Evolutionary conservation across 805 yeast genomes (phyloP).

Genomic region (Schwanniomyces vanrijiae): DNA sequence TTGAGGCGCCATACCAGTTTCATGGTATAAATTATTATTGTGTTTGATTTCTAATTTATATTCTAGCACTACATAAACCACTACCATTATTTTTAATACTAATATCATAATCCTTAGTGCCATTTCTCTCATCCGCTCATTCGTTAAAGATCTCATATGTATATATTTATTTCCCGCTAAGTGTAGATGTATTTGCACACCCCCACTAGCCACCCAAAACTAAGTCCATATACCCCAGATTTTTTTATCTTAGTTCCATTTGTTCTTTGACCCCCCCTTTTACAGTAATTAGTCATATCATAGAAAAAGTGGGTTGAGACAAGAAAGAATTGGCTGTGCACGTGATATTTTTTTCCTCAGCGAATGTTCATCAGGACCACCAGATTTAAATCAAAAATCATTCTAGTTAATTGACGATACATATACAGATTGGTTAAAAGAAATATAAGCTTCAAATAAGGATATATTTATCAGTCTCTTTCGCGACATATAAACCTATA

Average conservation of each 20-base stretch:
- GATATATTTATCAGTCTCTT: not conserved
- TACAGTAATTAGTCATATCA: not conserved
- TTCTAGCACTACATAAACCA: too few species aligned
- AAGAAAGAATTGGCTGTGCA: not conserved
- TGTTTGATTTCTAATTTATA: too few species aligned
- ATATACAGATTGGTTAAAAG: not conserved
- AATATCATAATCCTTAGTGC: too few species aligned
- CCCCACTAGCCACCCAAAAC: not conserved
- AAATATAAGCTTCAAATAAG: not conserved
- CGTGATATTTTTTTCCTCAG: not conserved
- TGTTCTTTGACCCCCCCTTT: not conserved
- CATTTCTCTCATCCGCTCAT: too few species aligned
- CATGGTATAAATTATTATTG: too few species aligned
- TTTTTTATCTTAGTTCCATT: not conserved
- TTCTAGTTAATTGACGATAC: not conserved
- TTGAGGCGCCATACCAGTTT: too few species aligned
- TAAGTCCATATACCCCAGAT: not conserved
- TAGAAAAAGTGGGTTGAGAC: not conserved
- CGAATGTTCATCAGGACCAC: not conserved
- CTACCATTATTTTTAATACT: too few species aligned
- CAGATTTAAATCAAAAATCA: not conserved
- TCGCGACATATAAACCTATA: not conserved
- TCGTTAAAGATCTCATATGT: too few species aligned
- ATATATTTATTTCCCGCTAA: not conserved
- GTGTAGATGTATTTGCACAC: too few species aligned